Evolutionary conservation across 1,139 yeast genomes (phyloP), one percentile per base, ranked within the genome.

Genomic region (Sugiyamaella sp.): DNA sequence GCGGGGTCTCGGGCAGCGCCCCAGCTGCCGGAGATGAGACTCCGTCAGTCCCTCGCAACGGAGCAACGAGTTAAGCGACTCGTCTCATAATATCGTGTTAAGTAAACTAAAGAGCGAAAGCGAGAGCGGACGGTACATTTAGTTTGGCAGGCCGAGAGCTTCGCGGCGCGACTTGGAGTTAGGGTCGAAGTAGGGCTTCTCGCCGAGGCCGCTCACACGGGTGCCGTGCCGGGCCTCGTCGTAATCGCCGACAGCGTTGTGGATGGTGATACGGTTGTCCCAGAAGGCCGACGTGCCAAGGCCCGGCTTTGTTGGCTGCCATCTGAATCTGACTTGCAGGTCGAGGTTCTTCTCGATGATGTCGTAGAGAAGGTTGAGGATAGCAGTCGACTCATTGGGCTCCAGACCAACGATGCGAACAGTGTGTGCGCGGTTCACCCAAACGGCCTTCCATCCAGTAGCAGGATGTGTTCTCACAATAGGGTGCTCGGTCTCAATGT

Each of bases 171-270:
- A 75, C 64, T 77, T 76, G 22, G 84, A 78, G 21, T 70, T 64
- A 19, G 77, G 74, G 61, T 81, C 83, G 64, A 77, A 80, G 68
- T 56, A 76, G 29, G 85, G 85, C 42, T 69, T 67, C 57, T 81
- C 85, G 37, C 82, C 85, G 60, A 81, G 74, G 0, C 84, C 73
- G 4, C 83, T 80, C 19, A 81, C 85, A 65, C 86, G 74, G 27
- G 81, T 79, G 25, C 85, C 85, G 59, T 80, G 85, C 66, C 85
- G 74, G 29, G 79, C 72, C 51, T 75, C 78, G 61, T 78, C 81
- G 61, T 80, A 78, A 65, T 81, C 84, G 77, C 75, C 74, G 35
- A 78, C 78, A 24, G 80, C 66, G 46, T 52, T 55, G 51, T 81
- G 85, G 55, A 78, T 79, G 42, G 80, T 71, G 53, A 78, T 63